Base-by-base conservation (phyloP, 2,329 filamentous ascomycete genomes). In the Colletotrichum sp. region DNA sequence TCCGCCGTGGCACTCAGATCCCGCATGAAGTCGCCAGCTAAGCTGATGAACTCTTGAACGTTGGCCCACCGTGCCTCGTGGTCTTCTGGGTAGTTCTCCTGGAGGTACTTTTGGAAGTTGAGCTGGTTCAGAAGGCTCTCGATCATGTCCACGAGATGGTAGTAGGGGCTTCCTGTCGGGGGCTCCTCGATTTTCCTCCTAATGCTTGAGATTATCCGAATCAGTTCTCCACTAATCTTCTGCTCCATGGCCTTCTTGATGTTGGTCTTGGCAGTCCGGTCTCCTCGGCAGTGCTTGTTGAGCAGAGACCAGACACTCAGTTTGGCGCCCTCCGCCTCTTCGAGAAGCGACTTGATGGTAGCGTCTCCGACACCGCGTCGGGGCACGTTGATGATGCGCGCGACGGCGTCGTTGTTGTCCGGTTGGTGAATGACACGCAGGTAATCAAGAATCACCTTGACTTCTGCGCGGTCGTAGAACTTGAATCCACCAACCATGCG, bases 391-490 rank as follows among this genome's bases (percentile, higher is more conserved):
- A 98, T 93, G 72, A 98, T 92, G 36, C 95, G 91, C 6, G 93
- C 91, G 1, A 98, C 85, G 0, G 95, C 95, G 81, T 98, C 96
- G 79, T 96, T 98, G 82, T 97, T 96, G 61, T 94, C 90, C 2
- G 96, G 95, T 77, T 97, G 94, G 80, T 95, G 92, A 36, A 98
- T 92, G 5, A 97, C 93, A 36, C 96, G 91, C 16, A 98, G 88
- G 82, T 99, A 98, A 82, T 98, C 96, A 6, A 98, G 85, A 1
- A 98, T 83, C 8, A 95, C 89, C 83, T 97, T 97, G 81, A 98
- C 94, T 82, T 99, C 96, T 5, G 92, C 90, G 67, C 97, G 92
- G 79, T 99, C 97, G 80, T 97, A 98, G 83, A 99, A 99, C 74
- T 95, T 94, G 77, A 92, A 91, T 3, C 97, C 96, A 48, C 91